Evolutionary conservation across 495 filamentous ascomycete species (phyloP).

Genomic region (Pyrenula massariospora): DNA sequence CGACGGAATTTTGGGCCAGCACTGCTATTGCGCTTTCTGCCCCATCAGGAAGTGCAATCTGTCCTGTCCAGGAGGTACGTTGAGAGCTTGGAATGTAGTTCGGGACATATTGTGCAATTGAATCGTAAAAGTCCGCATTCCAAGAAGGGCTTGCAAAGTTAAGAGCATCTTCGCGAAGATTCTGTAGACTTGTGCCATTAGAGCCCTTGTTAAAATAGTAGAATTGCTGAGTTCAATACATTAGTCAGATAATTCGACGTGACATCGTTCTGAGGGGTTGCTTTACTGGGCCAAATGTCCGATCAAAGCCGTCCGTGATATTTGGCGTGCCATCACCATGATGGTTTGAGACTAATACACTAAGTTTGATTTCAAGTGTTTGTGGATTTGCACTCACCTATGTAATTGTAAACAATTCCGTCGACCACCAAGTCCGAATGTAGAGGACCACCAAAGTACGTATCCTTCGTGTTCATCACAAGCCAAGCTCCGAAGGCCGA

Average conservation of each 20-base stretch:
- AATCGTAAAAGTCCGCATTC: constrained; percentile 44
- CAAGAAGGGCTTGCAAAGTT: constrained; percentile 31
- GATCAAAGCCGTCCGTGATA: constrained; percentile 46
- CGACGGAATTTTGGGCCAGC: constrained; percentile 34
- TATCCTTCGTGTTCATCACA: constrained; percentile 47
- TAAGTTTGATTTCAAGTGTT: constrained; percentile 8
- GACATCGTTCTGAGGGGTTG: not conserved
- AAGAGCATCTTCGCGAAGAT: constrained; percentile 34
- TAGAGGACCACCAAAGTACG: constrained; percentile 44
- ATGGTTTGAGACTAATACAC: constrained; percentile 40
- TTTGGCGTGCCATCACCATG: constrained; percentile 45
- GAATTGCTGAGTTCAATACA: constrained; percentile 19
- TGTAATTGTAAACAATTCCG: constrained; percentile 43
- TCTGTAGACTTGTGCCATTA: constrained; percentile 22
- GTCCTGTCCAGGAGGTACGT: constrained; percentile 28
- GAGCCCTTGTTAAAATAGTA: constrained; percentile 44
- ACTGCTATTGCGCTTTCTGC: constrained; percentile 36
- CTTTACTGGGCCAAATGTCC: constrained; percentile 35
- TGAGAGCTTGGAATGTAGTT: constrained; percentile 34
- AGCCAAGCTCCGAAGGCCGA: constrained; percentile 43
- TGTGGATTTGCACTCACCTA: constrained; percentile 1
- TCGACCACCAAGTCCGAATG: constrained; percentile 47
- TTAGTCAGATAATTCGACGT: not conserved
- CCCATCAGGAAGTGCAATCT: constrained; percentile 30
- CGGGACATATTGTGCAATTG: constrained; percentile 39